phyloP scores from a whole-genome alignment of 2,329 filamentous ascomycete genomes.

The Colletotrichum sp. region DNA sequence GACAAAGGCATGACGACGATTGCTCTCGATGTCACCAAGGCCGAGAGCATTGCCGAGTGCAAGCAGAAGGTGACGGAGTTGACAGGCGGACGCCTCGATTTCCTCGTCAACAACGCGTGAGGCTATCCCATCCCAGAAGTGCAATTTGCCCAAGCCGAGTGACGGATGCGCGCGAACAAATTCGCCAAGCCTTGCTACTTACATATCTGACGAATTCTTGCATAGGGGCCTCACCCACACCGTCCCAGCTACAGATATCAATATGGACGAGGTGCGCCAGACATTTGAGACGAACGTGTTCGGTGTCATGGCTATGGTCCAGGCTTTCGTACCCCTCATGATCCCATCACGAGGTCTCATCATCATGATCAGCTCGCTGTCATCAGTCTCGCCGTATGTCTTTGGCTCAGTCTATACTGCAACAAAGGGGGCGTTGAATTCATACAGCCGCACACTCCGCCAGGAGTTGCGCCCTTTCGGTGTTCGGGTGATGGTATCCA shows the following conservation, averaged over 20 bases:
- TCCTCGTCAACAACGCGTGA: constrained; percentile 66
- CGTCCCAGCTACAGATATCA: constrained; percentile 56
- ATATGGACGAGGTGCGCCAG: constrained; percentile 55
- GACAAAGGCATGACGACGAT: constrained; percentile 54
- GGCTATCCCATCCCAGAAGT: constrained; percentile 12
- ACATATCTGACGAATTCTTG: neutral
- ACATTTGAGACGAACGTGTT: constrained; percentile 65
- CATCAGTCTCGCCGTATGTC: constrained; percentile 55
- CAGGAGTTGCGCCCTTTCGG: constrained; percentile 58
- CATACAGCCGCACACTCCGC: constrained; percentile 59
- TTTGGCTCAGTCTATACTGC: constrained; percentile 61
- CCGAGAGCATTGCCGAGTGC: constrained; percentile 54
- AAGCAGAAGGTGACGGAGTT: constrained; percentile 50
- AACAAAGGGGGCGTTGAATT: constrained; percentile 59
- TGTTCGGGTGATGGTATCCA: constrained; percentile 62
- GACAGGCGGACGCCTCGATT: constrained; percentile 59
- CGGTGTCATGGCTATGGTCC: constrained; percentile 60
- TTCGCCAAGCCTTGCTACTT: neutral
- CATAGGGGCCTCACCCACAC: constrained; percentile 55
- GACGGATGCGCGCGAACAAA: neutral
- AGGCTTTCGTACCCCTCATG: constrained; percentile 54
- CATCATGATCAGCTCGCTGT: constrained; percentile 60
- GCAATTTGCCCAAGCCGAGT: neutral
- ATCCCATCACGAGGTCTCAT: constrained; percentile 56
- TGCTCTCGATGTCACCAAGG: constrained; percentile 58